Conservation (phyloP, 176 grass and related monocot genomes). For the Puya raimondii region DNA sequence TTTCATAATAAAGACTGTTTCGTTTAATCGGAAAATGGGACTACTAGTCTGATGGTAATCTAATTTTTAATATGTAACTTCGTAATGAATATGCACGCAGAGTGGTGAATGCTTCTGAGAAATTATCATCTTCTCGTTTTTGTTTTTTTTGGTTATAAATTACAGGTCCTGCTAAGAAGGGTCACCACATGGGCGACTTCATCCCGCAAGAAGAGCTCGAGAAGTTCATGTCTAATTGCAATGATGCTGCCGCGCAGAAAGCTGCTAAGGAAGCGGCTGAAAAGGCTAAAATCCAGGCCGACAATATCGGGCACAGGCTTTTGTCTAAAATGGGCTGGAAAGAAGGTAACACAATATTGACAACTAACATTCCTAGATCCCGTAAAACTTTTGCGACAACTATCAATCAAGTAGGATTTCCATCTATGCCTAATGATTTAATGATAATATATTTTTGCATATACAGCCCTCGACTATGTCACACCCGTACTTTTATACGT, state of each 20-base stretch:
- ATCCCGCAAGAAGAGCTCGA: slow-evolving; percentile 88
- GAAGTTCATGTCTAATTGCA: slow-evolving; percentile 76
- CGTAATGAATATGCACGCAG: no score
- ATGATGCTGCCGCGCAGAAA: slow-evolving; percentile 68
- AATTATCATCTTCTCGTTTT: not conserved
- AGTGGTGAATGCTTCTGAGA: slow-evolving; percentile 7
- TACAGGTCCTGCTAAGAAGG: slow-evolving; percentile 52
- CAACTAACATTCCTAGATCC: not conserved
- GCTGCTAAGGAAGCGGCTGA: slow-evolving; percentile 65
- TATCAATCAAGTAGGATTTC: no score
- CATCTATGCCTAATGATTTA: no score
- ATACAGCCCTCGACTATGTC: no score
- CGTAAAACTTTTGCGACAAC: not conserved
- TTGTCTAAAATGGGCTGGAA: slow-evolving; percentile 99
- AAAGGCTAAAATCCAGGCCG: slow-evolving; percentile 94
- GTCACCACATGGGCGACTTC: slow-evolving; percentile 98
- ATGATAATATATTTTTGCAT: not conserved
- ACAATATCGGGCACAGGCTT: slow-evolving; percentile 98
- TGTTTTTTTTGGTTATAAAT: not conserved
- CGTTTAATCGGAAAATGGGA: no score
- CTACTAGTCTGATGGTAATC: no score
- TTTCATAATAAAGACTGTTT: no score
- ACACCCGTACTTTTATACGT: no score
- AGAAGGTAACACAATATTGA: slow-evolving; percentile 51
- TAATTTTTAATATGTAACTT: no score